A percentile compares a stretch with the other conserved stretches of the same genome.
These are phyloP conservation scores for Trichothecium sympodiale DNA, from an alignment of 2,329 filamentous ascomycete species.

Conservation along the genomic window DNA sequence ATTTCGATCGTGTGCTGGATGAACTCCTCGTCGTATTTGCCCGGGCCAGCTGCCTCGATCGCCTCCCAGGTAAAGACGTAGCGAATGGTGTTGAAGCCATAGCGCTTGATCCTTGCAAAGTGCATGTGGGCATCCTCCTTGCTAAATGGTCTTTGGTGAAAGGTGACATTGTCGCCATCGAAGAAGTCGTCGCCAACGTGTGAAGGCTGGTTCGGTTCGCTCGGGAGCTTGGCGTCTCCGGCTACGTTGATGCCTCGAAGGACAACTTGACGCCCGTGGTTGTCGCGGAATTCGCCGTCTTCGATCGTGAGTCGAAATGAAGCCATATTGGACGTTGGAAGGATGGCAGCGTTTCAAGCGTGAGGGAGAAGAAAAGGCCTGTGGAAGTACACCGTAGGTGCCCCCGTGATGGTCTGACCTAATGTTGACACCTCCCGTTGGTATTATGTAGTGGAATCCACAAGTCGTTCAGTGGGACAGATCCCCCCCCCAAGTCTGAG, in stretches of 20 bases:
- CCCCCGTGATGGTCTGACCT: too few relatives aligned
- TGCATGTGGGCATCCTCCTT: constrained; percentile 75
- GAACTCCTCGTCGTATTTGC: constrained; percentile 87
- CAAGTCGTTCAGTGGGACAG: too few relatives aligned
- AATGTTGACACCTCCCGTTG: too few relatives aligned
- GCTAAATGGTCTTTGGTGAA: constrained; percentile 75
- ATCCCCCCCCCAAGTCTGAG: too few relatives aligned
- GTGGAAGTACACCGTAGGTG: too few relatives aligned
- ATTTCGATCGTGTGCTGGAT: constrained; percentile 84
- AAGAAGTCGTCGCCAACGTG: constrained; percentile 74
- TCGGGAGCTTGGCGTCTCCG: constrained; percentile 82
- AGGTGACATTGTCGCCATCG: constrained; percentile 83
- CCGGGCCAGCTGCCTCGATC: constrained; percentile 86
- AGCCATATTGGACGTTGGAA: constrained; percentile 45
- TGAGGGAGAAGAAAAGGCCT: too few relatives aligned
- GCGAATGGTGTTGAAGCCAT: constrained; percentile 91
- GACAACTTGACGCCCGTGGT: constrained; percentile 71
- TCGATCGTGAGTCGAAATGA: constrained; percentile 72
- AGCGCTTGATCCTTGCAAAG: constrained; percentile 75
- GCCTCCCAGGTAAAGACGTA: constrained; percentile 99
- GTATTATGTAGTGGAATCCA: too few relatives aligned
- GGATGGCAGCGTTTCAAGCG: background rate
- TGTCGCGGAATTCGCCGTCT: constrained; percentile 73
- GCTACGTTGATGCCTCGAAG: constrained; percentile 91
- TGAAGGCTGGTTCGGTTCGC: constrained; percentile 69